phyloP scores from a whole-genome alignment of 768 basidiomycete genomes.

The Megacollybia marginata region DNA sequence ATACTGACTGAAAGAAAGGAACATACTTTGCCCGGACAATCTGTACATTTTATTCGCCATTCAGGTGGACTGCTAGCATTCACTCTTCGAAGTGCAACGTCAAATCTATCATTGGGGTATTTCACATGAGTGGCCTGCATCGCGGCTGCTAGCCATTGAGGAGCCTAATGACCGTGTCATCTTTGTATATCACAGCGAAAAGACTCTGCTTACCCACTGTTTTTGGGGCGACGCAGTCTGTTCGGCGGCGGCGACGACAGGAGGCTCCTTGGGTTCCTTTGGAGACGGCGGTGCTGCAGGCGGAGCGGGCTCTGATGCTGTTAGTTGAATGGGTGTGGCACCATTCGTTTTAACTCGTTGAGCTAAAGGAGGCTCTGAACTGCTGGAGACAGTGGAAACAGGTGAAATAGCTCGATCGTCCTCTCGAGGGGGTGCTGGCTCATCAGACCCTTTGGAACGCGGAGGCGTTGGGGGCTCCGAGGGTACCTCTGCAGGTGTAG shows the following conservation, averaged over 20 bases:
- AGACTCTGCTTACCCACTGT: conserved; percentile 2
- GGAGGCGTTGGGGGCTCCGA: conserved; percentile 50
- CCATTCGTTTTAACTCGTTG: conserved; percentile 60
- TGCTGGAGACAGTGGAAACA: conserved; percentile 66
- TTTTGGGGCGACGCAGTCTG: conserved; percentile 4
- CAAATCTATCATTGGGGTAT: conserved; percentile 81
- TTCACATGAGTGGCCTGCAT: conserved; percentile 58
- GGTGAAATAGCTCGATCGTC: conserved; percentile 59
- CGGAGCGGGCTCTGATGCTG: conserved; percentile 6
- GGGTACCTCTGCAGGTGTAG: conserved; percentile 28
- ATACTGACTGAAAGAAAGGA: not conserved
- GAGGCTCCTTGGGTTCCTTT: conserved; percentile 5
- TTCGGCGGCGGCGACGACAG: not conserved
- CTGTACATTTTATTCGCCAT: conserved; percentile 88
- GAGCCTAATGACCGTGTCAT: conserved; percentile 30
- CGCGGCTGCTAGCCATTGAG: conserved; percentile 66
- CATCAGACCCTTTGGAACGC: conserved; percentile 28
- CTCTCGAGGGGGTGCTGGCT: conserved; percentile 27
- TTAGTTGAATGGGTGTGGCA: conserved; percentile 23
- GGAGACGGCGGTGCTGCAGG: conserved; percentile 15
- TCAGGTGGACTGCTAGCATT: conserved; percentile 53
- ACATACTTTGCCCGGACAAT: conserved; percentile 88
- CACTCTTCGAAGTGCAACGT: conserved; percentile 60
- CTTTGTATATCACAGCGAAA: not conserved
- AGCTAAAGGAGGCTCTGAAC: conserved; percentile 68